phyloP scores from a whole-genome alignment of 2,329 filamentous ascomycete genomes.

The Cladophialophora chaetospira region DNA sequence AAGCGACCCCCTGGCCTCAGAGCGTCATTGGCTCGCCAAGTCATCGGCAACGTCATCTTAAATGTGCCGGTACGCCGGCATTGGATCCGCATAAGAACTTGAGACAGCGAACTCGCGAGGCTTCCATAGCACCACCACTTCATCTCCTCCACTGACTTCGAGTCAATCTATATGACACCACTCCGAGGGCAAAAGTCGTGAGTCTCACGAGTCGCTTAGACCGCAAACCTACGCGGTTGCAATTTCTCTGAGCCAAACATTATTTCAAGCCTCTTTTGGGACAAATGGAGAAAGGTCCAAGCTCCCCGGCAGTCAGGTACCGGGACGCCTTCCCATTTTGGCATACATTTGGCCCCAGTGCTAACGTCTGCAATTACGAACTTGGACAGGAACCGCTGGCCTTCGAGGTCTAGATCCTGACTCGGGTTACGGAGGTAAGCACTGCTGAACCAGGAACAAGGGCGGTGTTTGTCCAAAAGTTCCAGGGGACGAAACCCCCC shows the following conservation, averaged over 20 bases:
- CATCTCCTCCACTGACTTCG: constrained; percentile 10
- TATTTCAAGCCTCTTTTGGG: background rate
- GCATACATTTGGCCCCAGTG: background rate
- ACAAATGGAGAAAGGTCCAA: background rate
- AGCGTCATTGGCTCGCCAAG: constrained; percentile 7
- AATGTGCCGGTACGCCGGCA: background rate
- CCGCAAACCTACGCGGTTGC: background rate
- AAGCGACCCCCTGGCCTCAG: background rate
- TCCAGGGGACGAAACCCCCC: background rate
- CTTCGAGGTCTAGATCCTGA: constrained; percentile 1
- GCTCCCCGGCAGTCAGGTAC: constrained; percentile 7
- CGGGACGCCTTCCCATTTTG: background rate
- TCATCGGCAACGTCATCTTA: constrained; percentile 1
- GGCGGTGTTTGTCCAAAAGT: background rate
- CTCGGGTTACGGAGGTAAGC: constrained; percentile 4
- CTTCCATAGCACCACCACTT: constrained; percentile 2
- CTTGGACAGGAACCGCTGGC: background rate
- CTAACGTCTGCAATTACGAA: background rate
- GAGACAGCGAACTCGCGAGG: constrained; percentile 10
- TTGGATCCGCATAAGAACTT: constrained; percentile 2
- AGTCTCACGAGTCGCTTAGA: no score
- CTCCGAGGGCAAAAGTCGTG: no score
- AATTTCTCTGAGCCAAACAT: background rate
- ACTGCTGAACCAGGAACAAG: background rate
- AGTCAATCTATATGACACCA: no score